phyloP scores from a whole-genome alignment of 148 eudicot genomes.

The Diospyros kaki region DNA sequence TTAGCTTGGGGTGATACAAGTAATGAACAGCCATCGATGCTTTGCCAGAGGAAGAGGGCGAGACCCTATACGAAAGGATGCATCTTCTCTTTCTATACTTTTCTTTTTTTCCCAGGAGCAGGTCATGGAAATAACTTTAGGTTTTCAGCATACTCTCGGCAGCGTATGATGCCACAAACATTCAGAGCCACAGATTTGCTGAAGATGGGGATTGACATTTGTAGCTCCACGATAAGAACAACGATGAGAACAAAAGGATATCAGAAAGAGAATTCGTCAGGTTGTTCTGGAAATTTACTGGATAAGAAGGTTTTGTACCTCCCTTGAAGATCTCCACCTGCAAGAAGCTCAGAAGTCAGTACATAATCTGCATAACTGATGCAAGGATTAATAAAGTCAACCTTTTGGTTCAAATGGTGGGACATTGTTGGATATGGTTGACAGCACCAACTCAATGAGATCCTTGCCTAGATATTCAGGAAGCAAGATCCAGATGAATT shows the following conservation, averaged over 20 bases:
- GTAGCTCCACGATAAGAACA: background rate
- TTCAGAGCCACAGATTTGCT: background rate
- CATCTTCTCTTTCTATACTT: too few species aligned
- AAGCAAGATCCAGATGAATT: background rate
- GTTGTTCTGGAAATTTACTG: conserved; percentile 16
- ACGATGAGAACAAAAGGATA: background rate
- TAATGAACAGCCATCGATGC: too few species aligned
- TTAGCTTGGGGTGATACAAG: too few species aligned
- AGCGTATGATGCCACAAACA: background rate
- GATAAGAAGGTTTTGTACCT: conserved; percentile 20
- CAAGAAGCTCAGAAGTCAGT: conserved; percentile 1
- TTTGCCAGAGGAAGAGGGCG: too few species aligned
- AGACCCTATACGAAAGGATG: too few species aligned
- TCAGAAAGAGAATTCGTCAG: conserved; percentile 22
- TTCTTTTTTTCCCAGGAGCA: too few species aligned
- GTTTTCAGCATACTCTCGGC: too few species aligned
- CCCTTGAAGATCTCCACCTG: conserved; percentile 26
- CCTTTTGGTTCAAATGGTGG: conserved; percentile 18
- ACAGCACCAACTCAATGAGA: conserved; percentile 19
- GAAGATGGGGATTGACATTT: background rate
- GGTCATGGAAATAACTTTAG: too few species aligned
- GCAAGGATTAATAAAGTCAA: background rate
- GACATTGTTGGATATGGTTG: conserved; percentile 11
- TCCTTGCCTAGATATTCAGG: conserved; percentile 9
- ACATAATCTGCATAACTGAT: background rate